Percentiles rank a stretch among this genome's conserved stretches.
These are phyloP conservation scores for Sphenostylis stenocarpa DNA, from an alignment of 306 rosid genomes.

Conservation along the genomic window DNA sequence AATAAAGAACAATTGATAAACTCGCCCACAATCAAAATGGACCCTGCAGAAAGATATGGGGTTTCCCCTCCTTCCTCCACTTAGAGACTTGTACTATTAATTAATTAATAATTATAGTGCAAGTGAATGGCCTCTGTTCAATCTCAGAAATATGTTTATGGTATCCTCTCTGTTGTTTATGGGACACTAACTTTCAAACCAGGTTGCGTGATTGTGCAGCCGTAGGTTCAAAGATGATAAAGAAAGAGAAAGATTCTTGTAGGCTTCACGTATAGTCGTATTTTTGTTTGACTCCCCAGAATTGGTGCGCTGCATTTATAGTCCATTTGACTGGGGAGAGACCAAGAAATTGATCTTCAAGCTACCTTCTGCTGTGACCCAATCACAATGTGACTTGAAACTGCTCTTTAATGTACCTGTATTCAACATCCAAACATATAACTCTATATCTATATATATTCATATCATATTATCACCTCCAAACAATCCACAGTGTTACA, in stretches of 20 bases:
- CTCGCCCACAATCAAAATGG: constrained; percentile 32
- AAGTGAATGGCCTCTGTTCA: constrained; percentile 39
- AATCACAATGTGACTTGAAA: not conserved
- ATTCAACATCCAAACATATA: too few species aligned
- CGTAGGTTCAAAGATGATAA: constrained; percentile 25
- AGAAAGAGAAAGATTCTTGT: constrained; percentile 16
- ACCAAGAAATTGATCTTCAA: not conserved
- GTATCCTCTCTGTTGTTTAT: not conserved
- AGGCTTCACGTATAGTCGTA: not conserved
- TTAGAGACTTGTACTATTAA: constrained; percentile 20
- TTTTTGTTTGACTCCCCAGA: constrained; percentile 24
- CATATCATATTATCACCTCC: not conserved
- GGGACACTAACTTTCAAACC: constrained; percentile 14
- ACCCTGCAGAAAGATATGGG: constrained; percentile 28
- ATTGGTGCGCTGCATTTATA: constrained; percentile 23
- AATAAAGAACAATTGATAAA: constrained; percentile 22
- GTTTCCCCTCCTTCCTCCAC: constrained; percentile 34
- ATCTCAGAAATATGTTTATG: not conserved
- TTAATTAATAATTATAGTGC: constrained; percentile 3
- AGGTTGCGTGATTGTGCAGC: constrained; percentile 33
- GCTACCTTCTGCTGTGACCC: not conserved
- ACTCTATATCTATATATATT: too few species aligned
- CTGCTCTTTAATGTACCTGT: not conserved
- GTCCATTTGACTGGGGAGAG: constrained; percentile 5
- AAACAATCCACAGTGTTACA: not conserved